Evolutionary conservation across 1,284 basidiomycete genomes (phyloP).

Genomic region (Naganishia albida): DNA sequence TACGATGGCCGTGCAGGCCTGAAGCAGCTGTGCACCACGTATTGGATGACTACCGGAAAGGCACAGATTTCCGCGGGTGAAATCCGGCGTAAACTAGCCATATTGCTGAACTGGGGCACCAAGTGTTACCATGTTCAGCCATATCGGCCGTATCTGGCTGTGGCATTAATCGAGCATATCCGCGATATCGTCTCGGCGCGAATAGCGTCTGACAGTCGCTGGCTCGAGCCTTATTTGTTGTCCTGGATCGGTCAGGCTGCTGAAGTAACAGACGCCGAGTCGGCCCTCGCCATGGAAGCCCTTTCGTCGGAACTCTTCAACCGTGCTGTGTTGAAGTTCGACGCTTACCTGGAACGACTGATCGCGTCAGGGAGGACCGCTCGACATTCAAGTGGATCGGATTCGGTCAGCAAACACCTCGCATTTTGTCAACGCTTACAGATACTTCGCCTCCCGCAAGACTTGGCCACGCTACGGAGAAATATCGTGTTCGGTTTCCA

Average conservation of each 20-base stretch:
- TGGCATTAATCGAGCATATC: background rate
- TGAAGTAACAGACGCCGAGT: background rate
- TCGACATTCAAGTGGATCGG: slow-evolving; percentile 3
- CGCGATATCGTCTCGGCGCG: background rate
- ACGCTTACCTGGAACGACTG: slow-evolving; percentile 12
- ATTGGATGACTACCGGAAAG: background rate
- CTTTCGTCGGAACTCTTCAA: slow-evolving; percentile 12
- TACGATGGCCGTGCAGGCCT: slow-evolving; percentile 6
- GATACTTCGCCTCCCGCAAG: background rate
- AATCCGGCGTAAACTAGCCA: slow-evolving; percentile 6
- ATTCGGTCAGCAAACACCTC: background rate
- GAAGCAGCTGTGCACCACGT: background rate
- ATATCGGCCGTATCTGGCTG: slow-evolving; percentile 18
- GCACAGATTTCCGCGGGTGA: background rate
- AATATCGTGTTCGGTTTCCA: slow-evolving; percentile 8
- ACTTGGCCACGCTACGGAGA: background rate
- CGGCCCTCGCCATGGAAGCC: background rate
- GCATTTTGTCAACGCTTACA: slow-evolving; percentile 8
- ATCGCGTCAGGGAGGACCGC: slow-evolving; percentile 7
- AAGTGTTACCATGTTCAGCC: slow-evolving; percentile 3
- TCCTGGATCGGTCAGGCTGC: slow-evolving; percentile 9
- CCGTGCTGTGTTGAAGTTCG: background rate
- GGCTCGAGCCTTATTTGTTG: slow-evolving; percentile 13
- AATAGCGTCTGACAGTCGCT: background rate
- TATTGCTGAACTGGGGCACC: slow-evolving; percentile 12